Percentiles rank a stretch among this genome's conserved stretches.
Evolutionary conservation across 345 rosid species (phyloP).

Genomic region (Aquilaria yunnanensis): DNA sequence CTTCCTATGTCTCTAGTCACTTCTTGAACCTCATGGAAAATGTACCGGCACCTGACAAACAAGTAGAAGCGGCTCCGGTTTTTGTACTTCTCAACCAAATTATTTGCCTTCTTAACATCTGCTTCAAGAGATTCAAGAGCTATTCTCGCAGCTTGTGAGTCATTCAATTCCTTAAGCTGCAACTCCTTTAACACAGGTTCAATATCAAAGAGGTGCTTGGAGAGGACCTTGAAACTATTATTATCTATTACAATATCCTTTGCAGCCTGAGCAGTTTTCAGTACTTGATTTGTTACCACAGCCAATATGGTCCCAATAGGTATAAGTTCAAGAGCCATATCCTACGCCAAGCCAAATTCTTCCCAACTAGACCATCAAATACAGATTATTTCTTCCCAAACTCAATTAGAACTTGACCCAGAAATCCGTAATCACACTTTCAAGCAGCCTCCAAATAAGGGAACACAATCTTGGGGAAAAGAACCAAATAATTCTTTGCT

Average conservation of each 20-base stretch:
- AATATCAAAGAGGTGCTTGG: slow-evolving; percentile 63
- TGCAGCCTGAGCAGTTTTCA: slow-evolving; percentile 72
- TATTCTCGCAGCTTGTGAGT: slow-evolving; percentile 49
- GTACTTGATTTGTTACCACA: slow-evolving; percentile 48
- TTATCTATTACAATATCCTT: slow-evolving; percentile 52
- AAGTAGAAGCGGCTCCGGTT: slow-evolving; percentile 51
- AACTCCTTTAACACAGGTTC: slow-evolving; percentile 53
- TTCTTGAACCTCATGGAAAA: slow-evolving; percentile 54
- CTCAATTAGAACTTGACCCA: too few species aligned
- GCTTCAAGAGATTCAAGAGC: slow-evolving; percentile 49
- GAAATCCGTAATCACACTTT: too few species aligned
- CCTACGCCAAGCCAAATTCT: too few species aligned
- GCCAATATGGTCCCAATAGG: slow-evolving; percentile 64
- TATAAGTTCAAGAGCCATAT: slow-evolving; percentile 53
- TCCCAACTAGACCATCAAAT: not conserved
- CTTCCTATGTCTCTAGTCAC: slow-evolving; percentile 61
- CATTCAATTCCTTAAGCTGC: slow-evolving; percentile 46
- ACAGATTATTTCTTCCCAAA: not conserved
- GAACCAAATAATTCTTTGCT: too few species aligned
- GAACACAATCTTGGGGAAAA: too few species aligned
- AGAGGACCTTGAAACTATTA: slow-evolving; percentile 58
- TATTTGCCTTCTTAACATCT: slow-evolving; percentile 57
- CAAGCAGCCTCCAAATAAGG: too few species aligned
- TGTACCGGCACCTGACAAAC: slow-evolving; percentile 47
- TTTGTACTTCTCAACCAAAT: slow-evolving; percentile 53